These are phyloP conservation scores for Acanthamoeba royreba DNA, from an alignment of 208 protist species.

Conservation along the genomic window DNA sequence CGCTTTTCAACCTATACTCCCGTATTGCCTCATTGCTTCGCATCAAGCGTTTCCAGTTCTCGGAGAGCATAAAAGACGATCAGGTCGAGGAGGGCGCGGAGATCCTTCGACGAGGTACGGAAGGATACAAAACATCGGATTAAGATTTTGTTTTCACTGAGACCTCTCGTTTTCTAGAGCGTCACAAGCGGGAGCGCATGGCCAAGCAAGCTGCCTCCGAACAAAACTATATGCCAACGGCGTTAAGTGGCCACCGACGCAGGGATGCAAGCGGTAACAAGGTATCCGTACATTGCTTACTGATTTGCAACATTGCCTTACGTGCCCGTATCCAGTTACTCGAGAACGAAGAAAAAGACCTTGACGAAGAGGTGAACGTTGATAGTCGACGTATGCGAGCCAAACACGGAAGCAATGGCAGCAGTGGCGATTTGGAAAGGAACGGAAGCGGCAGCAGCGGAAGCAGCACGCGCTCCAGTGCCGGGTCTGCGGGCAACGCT, in stretches of 20 bases:
- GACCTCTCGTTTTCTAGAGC: neutral
- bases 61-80: neutral
- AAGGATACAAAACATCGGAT: neutral
- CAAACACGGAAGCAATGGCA: neutral
- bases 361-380: neutral
- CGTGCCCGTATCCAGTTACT: neutral
- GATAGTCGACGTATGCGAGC: neutral
- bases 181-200: neutral
- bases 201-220: neutral
- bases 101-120: neutral
- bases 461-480: neutral
- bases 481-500: neutral
- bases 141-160: neutral
- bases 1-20: constrained; percentile 35
- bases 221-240: neutral
- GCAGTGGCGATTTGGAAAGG: too few species aligned
- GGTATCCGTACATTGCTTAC: neutral
- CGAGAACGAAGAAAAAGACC: too few species aligned
- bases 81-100: constrained; percentile 13
- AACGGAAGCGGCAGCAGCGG: neutral
- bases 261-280: neutral
- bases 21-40: neutral
- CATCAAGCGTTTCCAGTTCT: constrained; percentile 23
- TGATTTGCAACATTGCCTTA: neutral
- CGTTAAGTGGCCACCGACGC: neutral